A percentile compares a stretch with the other conserved stretches of the same genome.
Evolutionary conservation across 2,329 filamentous ascomycete species (phyloP).

Genomic region (Botrytis paeoniae): DNA sequence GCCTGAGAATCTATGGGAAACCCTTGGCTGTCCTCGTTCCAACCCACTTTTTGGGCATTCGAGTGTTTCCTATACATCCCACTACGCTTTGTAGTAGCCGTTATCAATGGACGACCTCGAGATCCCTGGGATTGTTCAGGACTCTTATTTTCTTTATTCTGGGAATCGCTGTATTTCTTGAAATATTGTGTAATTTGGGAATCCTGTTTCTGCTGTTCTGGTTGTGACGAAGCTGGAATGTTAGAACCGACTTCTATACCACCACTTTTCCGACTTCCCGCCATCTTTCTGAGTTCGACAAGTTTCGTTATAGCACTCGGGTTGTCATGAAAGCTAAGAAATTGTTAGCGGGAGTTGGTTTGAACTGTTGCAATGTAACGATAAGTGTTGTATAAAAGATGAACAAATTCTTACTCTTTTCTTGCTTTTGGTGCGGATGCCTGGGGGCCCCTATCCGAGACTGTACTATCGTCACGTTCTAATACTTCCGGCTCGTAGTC

Average conservation of each 20-base stretch:
- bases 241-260: background rate
- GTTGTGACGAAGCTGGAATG: background rate
- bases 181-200: slow-evolving; percentile 7
- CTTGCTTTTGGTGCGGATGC: background rate
- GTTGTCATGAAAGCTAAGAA: background rate
- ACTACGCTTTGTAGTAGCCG: background rate
- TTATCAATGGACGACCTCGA: background rate
- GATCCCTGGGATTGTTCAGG: background rate
- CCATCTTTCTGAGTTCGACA: background rate
- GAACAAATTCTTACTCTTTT: background rate
- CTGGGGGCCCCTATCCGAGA: background rate
- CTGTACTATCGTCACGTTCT: background rate
- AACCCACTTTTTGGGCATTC: background rate
- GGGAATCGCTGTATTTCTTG: slow-evolving; percentile 24
- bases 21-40: slow-evolving; percentile 13
- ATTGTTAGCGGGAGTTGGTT: background rate
- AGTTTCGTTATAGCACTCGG: background rate
- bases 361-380: background rate
- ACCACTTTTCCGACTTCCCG: background rate
- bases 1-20: background rate
- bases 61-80: background rate
- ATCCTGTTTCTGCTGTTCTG: background rate
- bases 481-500: slow-evolving; percentile 19
- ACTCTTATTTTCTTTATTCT: slow-evolving; percentile 36
- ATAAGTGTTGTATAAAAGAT: background rate